A percentile compares a stretch with the other conserved stretches of the same genome.
Conservation (phyloP, 2,329 filamentous ascomycete genomes). For the Eutypa lata region DNA sequence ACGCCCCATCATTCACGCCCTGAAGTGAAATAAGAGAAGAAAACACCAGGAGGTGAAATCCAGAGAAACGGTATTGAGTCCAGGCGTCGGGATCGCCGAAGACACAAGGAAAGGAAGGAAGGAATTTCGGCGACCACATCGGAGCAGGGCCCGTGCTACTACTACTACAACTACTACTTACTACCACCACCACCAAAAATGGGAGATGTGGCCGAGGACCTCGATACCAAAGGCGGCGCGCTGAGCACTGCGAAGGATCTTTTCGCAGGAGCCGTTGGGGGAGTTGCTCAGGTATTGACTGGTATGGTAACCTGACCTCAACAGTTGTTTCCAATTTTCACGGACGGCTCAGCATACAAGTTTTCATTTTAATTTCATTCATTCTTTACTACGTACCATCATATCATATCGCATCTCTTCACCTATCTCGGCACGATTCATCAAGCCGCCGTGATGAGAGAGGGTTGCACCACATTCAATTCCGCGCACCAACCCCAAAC, state of each 20-base stretch:
- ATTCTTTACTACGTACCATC: no score
- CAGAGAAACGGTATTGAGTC: no score
- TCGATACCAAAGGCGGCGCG: conserved; percentile 31
- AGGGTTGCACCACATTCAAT: not conserved
- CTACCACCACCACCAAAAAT: conserved; percentile 14
- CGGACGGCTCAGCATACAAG: no score
- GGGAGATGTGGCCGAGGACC: conserved; percentile 29
- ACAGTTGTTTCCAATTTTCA: not conserved
- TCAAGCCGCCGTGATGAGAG: not conserved
- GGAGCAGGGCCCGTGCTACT: not conserved
- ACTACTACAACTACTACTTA: no score
- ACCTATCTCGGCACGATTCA: no score
- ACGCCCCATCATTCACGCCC: no score
- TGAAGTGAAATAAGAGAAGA: no score
- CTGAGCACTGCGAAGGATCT: conserved; percentile 80
- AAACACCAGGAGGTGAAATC: no score
- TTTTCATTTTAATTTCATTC: no score
- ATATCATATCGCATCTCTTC: no score
- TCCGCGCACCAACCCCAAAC: not conserved
- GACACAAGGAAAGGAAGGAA: no score
- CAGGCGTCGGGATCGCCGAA: no score
- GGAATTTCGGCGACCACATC: not conserved
- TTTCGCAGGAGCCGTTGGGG: conserved; percentile 84
- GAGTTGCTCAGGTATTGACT: conserved; percentile 88
- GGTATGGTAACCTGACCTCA: conserved; percentile 55